Evolutionary conservation across 768 basidiomycete genomes (phyloP).

Genomic region (Cyclocybe cylindracea): DNA sequence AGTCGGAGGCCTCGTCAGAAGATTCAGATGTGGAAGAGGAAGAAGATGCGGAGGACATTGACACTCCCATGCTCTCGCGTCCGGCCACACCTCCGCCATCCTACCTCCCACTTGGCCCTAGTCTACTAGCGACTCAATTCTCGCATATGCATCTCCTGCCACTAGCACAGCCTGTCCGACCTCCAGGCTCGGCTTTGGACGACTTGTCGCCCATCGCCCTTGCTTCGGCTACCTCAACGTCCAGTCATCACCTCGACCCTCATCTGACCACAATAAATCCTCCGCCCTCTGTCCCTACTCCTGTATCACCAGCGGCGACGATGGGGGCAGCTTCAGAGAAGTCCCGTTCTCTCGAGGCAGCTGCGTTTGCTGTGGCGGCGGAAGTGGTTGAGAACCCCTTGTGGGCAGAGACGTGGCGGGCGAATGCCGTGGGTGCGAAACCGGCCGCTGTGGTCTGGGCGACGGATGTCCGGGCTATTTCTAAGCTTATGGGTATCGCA

Average conservation of each 20-base stretch:
- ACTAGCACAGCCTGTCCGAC: conserved; percentile 58
- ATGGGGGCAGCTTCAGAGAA: conserved; percentile 66
- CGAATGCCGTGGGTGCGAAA: conserved; percentile 29
- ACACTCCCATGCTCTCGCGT: conserved; percentile 43
- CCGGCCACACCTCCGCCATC: conserved; percentile 71
- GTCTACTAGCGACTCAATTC: conserved; percentile 68
- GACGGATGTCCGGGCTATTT: conserved; percentile 51
- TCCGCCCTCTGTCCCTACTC: conserved; percentile 65
- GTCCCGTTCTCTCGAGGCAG: conserved; percentile 66
- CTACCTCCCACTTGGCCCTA: conserved; percentile 71
- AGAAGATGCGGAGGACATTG: conserved; percentile 35
- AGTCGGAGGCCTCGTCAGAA: conserved; percentile 23
- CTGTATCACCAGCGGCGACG: conserved; percentile 78
- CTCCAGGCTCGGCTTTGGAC: conserved; percentile 52
- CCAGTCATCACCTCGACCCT: not conserved
- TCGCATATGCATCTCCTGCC: conserved; percentile 64
- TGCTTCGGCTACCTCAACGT: not conserved
- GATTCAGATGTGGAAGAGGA: conserved; percentile 26
- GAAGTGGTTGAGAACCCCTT: conserved; percentile 75
- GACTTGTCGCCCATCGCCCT: conserved; percentile 33
- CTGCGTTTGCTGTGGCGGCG: conserved; percentile 58
- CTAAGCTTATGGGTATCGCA: conserved; percentile 41
- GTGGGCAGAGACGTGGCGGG: conserved; percentile 70
- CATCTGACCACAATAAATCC: conserved; percentile 33
- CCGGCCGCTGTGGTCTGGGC: conserved; percentile 51